These are phyloP conservation scores for Euphorbia peplus DNA, from an alignment of 345 rosid genomes.

Conservation along the genomic window DNA sequence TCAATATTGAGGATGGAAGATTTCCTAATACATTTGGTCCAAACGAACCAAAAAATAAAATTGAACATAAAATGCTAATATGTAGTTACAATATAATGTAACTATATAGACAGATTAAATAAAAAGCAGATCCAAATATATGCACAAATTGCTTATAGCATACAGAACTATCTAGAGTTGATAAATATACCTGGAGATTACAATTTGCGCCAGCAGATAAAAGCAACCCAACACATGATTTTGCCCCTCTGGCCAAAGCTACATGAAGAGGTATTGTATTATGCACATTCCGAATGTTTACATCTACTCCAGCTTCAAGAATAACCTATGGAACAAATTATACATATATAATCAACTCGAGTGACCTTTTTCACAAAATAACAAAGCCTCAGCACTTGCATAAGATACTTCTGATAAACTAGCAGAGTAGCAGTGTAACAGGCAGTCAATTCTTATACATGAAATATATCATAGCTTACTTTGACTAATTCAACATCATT, in stretches of 20 bases:
- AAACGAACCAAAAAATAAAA: background rate
- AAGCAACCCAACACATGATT: conserved; percentile 80
- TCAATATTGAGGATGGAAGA: background rate
- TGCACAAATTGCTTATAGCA: conserved; percentile 2
- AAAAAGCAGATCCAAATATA: background rate
- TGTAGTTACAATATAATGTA: background rate
- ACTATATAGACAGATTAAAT: background rate
- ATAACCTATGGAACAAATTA: conserved; percentile 49
- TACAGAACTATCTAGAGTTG: background rate
- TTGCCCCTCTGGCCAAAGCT: conserved; percentile 92
- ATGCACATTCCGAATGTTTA: conserved; percentile 75
- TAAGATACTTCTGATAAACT: background rate
- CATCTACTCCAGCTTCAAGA: conserved; percentile 95
- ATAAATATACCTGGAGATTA: conserved; percentile 76
- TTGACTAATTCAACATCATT: conserved; percentile 85
- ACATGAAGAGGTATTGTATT: conserved; percentile 91
- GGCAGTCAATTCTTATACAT: background rate
- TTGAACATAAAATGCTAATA: background rate
- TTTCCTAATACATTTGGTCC: background rate
- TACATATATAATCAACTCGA: background rate
- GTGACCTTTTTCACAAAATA: background rate
- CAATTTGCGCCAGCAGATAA: conserved; percentile 82
- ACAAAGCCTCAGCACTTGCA: background rate
- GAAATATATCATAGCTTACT: conserved; percentile 39
- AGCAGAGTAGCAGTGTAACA: background rate